Evolutionary conservation across 331 rosid genomes (phyloP).

Genomic region (Malus hybrid): DNA sequence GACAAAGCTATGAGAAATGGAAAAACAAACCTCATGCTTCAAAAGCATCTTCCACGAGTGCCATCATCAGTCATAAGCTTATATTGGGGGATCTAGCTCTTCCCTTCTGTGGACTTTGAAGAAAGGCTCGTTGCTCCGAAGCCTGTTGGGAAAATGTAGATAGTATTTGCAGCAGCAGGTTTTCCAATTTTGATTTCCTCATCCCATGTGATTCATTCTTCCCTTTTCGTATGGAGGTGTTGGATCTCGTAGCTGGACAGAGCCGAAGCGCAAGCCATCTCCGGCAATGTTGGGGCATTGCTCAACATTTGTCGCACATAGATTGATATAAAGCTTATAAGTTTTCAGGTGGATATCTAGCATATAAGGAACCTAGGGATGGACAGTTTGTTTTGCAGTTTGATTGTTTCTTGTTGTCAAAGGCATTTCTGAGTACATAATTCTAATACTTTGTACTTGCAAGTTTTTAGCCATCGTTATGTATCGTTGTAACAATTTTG

Average conservation of each 20-base stretch:
- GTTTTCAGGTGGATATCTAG: neutral
- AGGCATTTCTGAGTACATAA: neutral
- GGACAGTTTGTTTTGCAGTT: slow-evolving; percentile 2
- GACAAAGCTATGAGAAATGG: slow-evolving; percentile 10
- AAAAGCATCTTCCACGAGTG: slow-evolving; percentile 10
- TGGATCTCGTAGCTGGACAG: slow-evolving; percentile 20
- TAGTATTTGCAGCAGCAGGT: slow-evolving; percentile 1
- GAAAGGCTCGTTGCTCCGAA: slow-evolving; percentile 13
- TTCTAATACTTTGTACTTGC: neutral
- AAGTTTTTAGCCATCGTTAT: neutral
- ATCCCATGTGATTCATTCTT: slow-evolving; percentile 9
- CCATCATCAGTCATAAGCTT: neutral
- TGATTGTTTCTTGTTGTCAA: neutral
- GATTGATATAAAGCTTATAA: neutral
- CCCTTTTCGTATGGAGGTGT: slow-evolving; percentile 16
- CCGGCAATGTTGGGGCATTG: slow-evolving; percentile 19
- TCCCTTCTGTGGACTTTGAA: slow-evolving; percentile 13
- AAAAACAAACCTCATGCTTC: slow-evolving; percentile 16
- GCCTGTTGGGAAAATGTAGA: slow-evolving; percentile 6
- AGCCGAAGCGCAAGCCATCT: neutral
- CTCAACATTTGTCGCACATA: slow-evolving; percentile 5
- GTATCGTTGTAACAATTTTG: neutral
- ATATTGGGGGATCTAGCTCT: slow-evolving; percentile 5
- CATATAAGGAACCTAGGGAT: neutral
- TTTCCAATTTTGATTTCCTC: slow-evolving; percentile 17